These are phyloP conservation scores for Oryza glumipatula DNA, from an alignment of 176 grass and related monocot genomes.

Conservation along the genomic window DNA sequence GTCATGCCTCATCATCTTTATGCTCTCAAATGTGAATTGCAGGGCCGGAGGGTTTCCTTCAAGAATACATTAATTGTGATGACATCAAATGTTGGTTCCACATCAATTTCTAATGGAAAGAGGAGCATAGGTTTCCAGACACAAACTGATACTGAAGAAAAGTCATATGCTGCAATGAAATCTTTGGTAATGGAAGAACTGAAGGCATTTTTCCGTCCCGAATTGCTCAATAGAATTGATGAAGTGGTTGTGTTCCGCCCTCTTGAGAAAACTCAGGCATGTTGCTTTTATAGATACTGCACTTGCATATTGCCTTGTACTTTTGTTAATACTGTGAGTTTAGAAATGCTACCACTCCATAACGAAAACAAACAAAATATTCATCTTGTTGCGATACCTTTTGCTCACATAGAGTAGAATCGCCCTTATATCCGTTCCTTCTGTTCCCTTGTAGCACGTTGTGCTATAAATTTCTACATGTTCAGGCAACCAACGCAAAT, in stretches of 20 bases:
- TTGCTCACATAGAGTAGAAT: conserved; percentile 14
- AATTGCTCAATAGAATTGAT: conserved; percentile 96
- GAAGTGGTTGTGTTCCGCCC: conserved; percentile 91
- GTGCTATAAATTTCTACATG: background rate
- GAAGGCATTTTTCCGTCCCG: conserved; percentile 87
- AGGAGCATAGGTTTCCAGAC: conserved; percentile 70
- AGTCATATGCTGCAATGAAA: conserved; percentile 75
- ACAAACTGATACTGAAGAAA: conserved; percentile 61
- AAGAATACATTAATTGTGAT: conserved; percentile 96
- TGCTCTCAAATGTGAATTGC: conserved; percentile 37
- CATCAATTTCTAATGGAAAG: conserved; percentile 74
- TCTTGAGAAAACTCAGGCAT: conserved; percentile 86
- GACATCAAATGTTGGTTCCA: conserved; percentile 94
- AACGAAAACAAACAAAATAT: background rate
- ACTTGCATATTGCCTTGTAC: conserved; percentile 15
- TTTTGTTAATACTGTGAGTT: background rate
- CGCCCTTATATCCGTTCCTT: background rate
- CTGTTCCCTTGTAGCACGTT: background rate
- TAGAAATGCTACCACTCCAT: background rate
- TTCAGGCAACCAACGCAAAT: background rate
- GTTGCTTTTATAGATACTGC: conserved; percentile 16
- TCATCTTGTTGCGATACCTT: background rate
- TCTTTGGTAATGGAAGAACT: conserved; percentile 81
- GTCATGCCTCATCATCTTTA: background rate
- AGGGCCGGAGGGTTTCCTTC: conserved; percentile 95